Evolutionary conservation across 257 asterid species (phyloP), one percentile per base, ranked within the genome.

Genomic region (Solanum pimpinellifolium): DNA sequence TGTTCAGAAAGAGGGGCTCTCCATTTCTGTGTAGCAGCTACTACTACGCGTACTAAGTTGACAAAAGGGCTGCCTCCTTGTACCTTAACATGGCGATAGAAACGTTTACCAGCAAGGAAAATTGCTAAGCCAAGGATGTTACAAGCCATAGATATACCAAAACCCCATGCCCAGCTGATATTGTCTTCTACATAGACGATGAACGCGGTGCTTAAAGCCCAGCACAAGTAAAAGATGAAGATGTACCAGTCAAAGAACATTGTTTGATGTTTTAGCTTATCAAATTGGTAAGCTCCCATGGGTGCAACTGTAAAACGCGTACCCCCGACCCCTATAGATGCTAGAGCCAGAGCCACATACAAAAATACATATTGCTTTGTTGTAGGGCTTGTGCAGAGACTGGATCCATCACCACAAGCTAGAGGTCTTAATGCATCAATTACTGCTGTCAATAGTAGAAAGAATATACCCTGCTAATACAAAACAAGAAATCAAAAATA

Each of bases 51-150:
- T 16, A 90, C 97, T 39, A 95, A 66, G 73, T 89, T 85, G 49
- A n/a, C 85, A 9, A 94, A 95, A 9, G 98, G 97, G 89, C 94
- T 92, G 21, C 65, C 65, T 42, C 97, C 96, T 59, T 59, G 82
- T 4, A 95, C 94, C 88, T 84, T 87, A 23, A 91, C 86, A 83
- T 84, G 84, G 9, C 86, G 89, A 86, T 91, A 91, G 42, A 87
- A 88, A 31, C 75, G 39, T 12, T 80, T 86, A 5, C 92, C 92
- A 3, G 81, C 87, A 18, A 91, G 46, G 31, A 91, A 91, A 59
- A 89, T 60, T 20, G 59, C 82, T 25, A 88, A 74, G n/a, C 88
- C 92, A 9, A 91, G 29, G 8, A 87, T 35, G 49, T 89, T 91
- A 41, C 90, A 89, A 0, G 87, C 89, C 46, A 84, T 25, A 27